These are phyloP conservation scores for Micromonas commoda DNA, from an alignment of 139 green algal genomes.

Conservation along the genomic window DNA sequence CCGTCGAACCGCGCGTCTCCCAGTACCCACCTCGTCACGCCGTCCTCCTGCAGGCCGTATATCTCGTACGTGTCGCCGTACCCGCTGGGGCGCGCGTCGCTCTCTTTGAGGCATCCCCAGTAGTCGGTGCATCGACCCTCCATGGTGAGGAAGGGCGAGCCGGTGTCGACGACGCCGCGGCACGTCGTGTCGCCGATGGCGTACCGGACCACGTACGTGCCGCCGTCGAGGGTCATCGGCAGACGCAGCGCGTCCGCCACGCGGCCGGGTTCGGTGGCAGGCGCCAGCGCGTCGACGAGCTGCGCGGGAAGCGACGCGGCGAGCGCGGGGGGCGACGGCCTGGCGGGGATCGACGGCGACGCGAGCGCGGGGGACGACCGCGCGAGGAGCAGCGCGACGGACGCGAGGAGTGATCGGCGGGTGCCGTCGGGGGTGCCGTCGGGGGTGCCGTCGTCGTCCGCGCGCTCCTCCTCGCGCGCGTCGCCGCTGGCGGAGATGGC, in stretches of 20 bases:
- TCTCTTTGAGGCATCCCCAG: not conserved
- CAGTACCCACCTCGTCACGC: not conserved
- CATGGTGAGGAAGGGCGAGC: conserved; percentile 12
- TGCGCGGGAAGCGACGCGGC: not conserved
- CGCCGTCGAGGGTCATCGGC: conserved; percentile 16
- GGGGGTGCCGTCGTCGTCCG: not conserved
- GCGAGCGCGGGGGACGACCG: too few species aligned
- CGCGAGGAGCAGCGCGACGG: not conserved
- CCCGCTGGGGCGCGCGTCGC: not conserved
- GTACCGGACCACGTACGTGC: not conserved
- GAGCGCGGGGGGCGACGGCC: conserved; percentile 1
- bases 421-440: not conserved
- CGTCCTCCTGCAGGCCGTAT: conserved; percentile 25
- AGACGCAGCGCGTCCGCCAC: too few species aligned
- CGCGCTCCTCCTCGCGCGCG: not conserved
- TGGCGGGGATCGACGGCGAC: not conserved
- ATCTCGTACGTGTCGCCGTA: conserved; percentile 14
- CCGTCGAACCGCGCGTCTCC: conserved; percentile 3
- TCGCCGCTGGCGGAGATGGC: not conserved
- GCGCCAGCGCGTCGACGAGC: not conserved
- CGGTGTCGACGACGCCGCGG: conserved; percentile 20
- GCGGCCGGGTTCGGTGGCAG: not conserved
- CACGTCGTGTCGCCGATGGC: not conserved
- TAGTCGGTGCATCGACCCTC: not conserved
- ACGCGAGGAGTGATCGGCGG: not conserved